These are phyloP conservation scores for Parsonsia alboflavescens DNA, from an alignment of 257 asterid species.

Conservation along the genomic window DNA sequence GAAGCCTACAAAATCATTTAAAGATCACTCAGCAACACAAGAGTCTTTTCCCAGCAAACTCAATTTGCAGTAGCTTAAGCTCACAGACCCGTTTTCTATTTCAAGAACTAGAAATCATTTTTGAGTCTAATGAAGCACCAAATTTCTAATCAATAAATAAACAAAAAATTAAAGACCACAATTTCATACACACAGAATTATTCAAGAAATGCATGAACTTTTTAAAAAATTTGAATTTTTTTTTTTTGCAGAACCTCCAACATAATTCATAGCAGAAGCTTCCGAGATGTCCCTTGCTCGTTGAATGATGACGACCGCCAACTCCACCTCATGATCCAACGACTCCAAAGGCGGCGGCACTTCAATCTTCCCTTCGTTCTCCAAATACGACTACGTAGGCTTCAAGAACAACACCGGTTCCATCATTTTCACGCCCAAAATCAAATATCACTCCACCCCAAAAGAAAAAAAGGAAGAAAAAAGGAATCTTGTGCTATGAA, in stretches of 20 bases:
- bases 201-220: not conserved
- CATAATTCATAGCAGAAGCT: constrained; percentile 70
- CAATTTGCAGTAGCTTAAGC: not conserved
- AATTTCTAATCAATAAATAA: not conserved
- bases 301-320: constrained; percentile 83
- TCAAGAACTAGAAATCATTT: not conserved
- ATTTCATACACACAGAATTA: not conserved
- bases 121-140: not conserved
- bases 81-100: not conserved
- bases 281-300: constrained; percentile 86
- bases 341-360: constrained; percentile 77
- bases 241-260: constrained; percentile 75
- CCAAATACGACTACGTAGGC: constrained; percentile 90
- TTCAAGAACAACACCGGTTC: constrained; percentile 95
- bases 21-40: not conserved
- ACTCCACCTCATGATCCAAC: constrained; percentile 93
- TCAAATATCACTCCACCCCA: not conserved
- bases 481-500: not conserved
- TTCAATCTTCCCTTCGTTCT: constrained; percentile 79
- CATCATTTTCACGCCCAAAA: constrained; percentile 21
- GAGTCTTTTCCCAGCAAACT: not conserved
- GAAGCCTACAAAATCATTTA: not conserved
- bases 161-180: not conserved
- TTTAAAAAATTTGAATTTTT: too few species aligned
- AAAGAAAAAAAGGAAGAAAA: not conserved